Conservation (phyloP, 352 stramenopile species). For the Ophiocytium majus region DNA sequence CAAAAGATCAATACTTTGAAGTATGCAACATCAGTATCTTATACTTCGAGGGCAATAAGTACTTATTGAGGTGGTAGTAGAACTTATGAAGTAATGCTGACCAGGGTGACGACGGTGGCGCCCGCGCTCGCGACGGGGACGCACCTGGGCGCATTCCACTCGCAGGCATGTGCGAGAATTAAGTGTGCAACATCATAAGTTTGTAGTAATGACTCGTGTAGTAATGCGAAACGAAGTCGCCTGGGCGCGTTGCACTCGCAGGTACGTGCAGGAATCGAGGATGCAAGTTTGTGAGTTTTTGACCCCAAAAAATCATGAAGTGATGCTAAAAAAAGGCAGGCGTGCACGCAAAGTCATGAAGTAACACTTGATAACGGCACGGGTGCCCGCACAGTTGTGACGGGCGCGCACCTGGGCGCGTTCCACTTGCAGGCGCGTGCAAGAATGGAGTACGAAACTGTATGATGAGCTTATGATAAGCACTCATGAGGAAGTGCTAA, state of each 20-base stretch:
- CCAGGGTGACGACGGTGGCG: slow-evolving; percentile 27
- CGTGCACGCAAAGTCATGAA: not conserved
- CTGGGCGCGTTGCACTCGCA: slow-evolving; percentile 43
- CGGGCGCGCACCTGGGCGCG: slow-evolving; percentile 33
- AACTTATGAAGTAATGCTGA: not conserved
- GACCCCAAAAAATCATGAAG: not conserved
- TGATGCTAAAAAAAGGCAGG: slow-evolving; percentile 25
- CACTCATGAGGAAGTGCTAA: not conserved
- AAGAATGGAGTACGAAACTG: no score
- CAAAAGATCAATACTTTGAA: no score
- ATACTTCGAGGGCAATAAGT: slow-evolving; percentile 34
- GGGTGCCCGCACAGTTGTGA: slow-evolving; percentile 23
- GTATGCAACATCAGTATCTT: no score
- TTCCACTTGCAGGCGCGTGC: slow-evolving; percentile 33
- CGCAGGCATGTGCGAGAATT: slow-evolving; percentile 6
- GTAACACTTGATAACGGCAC: slow-evolving; percentile 32
- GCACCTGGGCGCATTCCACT: slow-evolving; percentile 46
- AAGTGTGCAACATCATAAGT: no score
- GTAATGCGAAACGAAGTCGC: no score
- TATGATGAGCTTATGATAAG: no score
- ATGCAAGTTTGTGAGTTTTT: no score
- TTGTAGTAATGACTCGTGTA: slow-evolving; percentile 17
- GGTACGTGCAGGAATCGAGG: no score
- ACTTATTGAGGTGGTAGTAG: not conserved
- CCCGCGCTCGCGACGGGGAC: slow-evolving; percentile 33